Percentiles rank a stretch among this genome's conserved stretches.
phyloP scores from a whole-genome alignment of 495 filamentous ascomycete species.

The Aspergillus olivimuriae region DNA sequence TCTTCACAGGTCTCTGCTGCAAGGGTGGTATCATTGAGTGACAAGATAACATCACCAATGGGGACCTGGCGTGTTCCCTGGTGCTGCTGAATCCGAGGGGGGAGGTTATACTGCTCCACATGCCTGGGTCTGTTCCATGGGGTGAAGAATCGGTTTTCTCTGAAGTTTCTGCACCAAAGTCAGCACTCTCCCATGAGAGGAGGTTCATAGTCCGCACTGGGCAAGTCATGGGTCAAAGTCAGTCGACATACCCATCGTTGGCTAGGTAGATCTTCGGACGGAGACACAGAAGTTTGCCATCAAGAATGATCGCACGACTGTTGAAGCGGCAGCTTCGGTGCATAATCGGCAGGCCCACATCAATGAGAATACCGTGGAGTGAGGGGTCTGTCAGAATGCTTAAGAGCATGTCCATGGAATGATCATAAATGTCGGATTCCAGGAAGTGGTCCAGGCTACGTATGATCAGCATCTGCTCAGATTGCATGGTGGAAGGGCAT shows the following conservation, averaged over 20 bases:
- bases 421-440: slow-evolving; percentile 47
- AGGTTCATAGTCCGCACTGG: too few species aligned
- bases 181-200: background rate
- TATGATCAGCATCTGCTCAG: too few species aligned
- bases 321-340: slow-evolving; percentile 71
- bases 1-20: slow-evolving; percentile 77
- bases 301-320: slow-evolving; percentile 57
- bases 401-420: slow-evolving; percentile 68
- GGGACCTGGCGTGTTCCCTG: slow-evolving; percentile 57
- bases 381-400: slow-evolving; percentile 56
- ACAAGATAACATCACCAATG: slow-evolving; percentile 73
- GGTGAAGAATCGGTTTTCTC: slow-evolving; percentile 53
- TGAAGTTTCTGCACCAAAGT: slow-evolving; percentile 23
- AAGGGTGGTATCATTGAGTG: slow-evolving; percentile 63
- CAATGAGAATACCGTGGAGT: slow-evolving; percentile 72
- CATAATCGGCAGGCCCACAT: slow-evolving; percentile 60
- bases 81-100: slow-evolving; percentile 54
- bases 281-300: slow-evolving; percentile 66
- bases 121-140: slow-evolving; percentile 54
- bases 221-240: too few species aligned
- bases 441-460: slow-evolving; percentile 66
- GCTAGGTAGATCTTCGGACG: slow-evolving; percentile 81
- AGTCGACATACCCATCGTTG: slow-evolving; percentile 58
- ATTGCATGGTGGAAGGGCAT: background rate
- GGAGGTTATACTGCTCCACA: slow-evolving; percentile 68